These are phyloP conservation scores for Penicillium pancosmium DNA, from an alignment of 495 filamentous ascomycete genomes.

Conservation along the genomic window DNA sequence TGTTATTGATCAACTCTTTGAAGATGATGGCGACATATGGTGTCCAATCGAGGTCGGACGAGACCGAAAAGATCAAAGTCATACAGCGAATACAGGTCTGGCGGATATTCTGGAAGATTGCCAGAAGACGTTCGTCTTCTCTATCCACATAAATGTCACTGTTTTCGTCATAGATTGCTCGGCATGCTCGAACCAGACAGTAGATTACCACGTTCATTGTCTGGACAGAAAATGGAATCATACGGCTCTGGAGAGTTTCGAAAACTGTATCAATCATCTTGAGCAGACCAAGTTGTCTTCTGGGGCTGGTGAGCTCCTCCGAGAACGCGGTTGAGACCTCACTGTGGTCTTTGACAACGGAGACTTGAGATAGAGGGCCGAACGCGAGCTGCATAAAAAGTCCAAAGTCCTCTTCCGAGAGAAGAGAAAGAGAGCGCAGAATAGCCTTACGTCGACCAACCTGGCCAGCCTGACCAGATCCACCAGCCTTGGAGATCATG, in stretches of 20 bases:
- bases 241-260: constrained; percentile 71
- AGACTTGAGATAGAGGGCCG: constrained; percentile 63
- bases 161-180: constrained; percentile 49
- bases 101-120: constrained; percentile 69
- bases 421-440: constrained; percentile 60
- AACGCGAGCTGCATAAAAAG: constrained; percentile 83
- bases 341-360: constrained; percentile 54
- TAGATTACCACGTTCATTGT: constrained; percentile 77
- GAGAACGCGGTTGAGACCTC: constrained; percentile 53
- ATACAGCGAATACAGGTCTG: constrained; percentile 78
- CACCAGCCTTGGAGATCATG: constrained; percentile 79
- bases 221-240: constrained; percentile 60
- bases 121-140: constrained; percentile 48
- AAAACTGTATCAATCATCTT: constrained; percentile 92
- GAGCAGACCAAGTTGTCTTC: constrained; percentile 84
- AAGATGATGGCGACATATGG: constrained; percentile 71
- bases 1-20: constrained; percentile 70
- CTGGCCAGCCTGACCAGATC: constrained; percentile 51
- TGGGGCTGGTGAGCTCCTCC: constrained; percentile 57
- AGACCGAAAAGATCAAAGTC: constrained; percentile 71
- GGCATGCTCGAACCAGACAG: constrained; percentile 73
- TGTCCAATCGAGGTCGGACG: constrained; percentile 66
- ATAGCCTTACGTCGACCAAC: constrained; percentile 70
- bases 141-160: constrained; percentile 41
- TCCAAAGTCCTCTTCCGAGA: constrained; percentile 66